Conservation (phyloP, 73 alveolate species). For the Paramecium tetraurelia region DNA sequence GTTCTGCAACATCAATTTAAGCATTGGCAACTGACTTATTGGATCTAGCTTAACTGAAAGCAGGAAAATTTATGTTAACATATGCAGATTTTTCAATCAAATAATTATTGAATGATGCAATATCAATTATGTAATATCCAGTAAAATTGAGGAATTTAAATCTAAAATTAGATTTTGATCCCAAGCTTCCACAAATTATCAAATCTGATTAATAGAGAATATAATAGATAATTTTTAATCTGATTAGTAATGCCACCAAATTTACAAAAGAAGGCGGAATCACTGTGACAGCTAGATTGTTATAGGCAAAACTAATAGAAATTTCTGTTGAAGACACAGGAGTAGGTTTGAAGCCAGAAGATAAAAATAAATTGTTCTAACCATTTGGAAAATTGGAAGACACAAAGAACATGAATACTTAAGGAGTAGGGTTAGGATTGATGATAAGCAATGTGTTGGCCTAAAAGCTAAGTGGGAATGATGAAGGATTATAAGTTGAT, state of each 20-base stretch:
- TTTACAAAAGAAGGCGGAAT: background rate
- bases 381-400: constrained; percentile 57
- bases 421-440: constrained; percentile 64
- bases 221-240: background rate
- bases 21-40: background rate
- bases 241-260: background rate
- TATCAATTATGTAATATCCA: background rate
- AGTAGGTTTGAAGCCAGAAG: constrained; percentile 47
- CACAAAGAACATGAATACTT: constrained; percentile 32
- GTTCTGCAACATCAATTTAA: background rate
- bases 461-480: constrained; percentile 3
- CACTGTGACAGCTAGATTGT: background rate
- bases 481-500: constrained; percentile 35
- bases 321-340: constrained; percentile 55
- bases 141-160: background rate
- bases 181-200: background rate
- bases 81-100: background rate
- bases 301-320: background rate
- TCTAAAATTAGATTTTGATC: background rate
- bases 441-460: constrained; percentile 51
- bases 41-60: constrained; percentile 8
- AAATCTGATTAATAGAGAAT: background rate
- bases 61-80: background rate
- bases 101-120: background rate
- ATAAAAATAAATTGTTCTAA: background rate